These are phyloP conservation scores for Magnolia changhungtana DNA, from an alignment of 164 flowering plant species.

Conservation along the genomic window DNA sequence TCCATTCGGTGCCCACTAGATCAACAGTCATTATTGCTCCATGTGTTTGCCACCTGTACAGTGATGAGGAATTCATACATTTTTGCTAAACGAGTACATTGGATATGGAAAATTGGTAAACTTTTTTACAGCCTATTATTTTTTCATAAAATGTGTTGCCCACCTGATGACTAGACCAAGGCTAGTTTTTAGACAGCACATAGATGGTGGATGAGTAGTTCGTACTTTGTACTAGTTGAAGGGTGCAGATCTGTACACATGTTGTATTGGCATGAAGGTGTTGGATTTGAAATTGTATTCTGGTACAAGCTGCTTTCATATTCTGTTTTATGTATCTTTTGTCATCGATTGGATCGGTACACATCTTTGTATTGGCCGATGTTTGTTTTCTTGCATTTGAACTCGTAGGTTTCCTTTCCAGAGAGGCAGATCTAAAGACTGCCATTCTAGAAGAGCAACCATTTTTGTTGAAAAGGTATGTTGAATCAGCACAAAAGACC, in stretches of 20 bases:
- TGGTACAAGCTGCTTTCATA: background rate
- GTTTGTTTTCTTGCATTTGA: background rate
- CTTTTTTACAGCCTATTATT: too few relatives aligned
- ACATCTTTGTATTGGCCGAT: too few relatives aligned
- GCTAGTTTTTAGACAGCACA: background rate
- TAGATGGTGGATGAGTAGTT: background rate
- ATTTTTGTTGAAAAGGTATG: too few relatives aligned
- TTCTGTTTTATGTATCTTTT: background rate
- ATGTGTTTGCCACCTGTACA: background rate
- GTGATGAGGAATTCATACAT: background rate
- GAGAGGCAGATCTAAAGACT: constrained; percentile 49
- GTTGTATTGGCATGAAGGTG: background rate
- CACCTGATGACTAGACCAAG: background rate
- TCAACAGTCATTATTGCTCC: background rate
- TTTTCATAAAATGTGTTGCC: background rate
- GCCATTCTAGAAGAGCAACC: constrained; percentile 55
- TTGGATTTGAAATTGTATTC: background rate
- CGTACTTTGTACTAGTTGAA: background rate
- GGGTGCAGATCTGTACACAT: background rate
- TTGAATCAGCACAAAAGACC: too few relatives aligned
- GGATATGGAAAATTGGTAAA: background rate
- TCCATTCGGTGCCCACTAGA: background rate
- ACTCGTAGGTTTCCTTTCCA: constrained; percentile 56
- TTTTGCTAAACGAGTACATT: background rate
- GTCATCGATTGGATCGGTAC: too few relatives aligned